phyloP scores from a whole-genome alignment of 148 eudicot genomes.

The Agrostemma githago region DNA sequence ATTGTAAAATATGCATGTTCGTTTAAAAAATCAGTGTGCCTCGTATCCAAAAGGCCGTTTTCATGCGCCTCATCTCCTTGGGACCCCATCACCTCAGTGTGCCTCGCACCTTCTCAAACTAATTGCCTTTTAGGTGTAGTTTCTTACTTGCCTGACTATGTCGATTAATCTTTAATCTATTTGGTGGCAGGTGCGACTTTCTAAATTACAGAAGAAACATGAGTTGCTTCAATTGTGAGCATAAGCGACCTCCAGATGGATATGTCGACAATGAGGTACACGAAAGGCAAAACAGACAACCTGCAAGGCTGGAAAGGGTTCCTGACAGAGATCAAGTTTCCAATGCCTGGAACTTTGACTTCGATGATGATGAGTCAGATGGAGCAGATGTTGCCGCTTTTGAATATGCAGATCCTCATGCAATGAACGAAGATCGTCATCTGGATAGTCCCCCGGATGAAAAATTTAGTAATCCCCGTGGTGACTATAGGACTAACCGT shows the following conservation, averaged over 20 bases:
- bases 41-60: too few species aligned
- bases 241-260: conserved; percentile 90
- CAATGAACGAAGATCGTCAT: conserved; percentile 44
- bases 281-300: conserved; percentile 45
- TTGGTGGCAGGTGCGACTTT: conserved; percentile 77
- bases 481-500: conserved; percentile 30
- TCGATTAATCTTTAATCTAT: conserved; percentile 9
- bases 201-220: conserved; percentile 88
- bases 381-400: conserved; percentile 99
- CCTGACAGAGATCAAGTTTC: conserved; percentile 54
- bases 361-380: conserved; percentile 94
- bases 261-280: conserved; percentile 57
- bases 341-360: conserved; percentile 97
- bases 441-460: conserved; percentile 35
- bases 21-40: too few species aligned
- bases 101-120: too few species aligned
- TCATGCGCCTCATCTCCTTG: too few species aligned
- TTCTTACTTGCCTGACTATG: background rate
- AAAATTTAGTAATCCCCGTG: conserved; percentile 31
- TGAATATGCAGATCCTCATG: conserved; percentile 83
- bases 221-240: conserved; percentile 84
- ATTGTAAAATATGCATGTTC: too few species aligned
- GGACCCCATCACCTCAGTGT: too few species aligned
- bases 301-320: conserved; percentile 37
- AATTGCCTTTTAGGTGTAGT: background rate